phyloP scores from a whole-genome alignment of 192 early-diverging fungal genomes.

The Entomortierella beljakovae region DNA sequence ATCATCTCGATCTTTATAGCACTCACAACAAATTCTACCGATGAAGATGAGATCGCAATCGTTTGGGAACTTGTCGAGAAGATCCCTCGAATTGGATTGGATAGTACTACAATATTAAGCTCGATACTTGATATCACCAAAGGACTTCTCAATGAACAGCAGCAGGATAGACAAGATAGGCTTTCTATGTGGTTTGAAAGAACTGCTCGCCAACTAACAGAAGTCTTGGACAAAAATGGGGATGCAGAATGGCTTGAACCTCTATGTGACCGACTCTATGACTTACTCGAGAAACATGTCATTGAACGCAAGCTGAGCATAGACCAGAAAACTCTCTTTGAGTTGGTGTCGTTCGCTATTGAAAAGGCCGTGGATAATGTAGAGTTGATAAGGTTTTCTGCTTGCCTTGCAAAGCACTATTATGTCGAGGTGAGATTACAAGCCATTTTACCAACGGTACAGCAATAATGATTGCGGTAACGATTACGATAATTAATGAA shows the following conservation, averaged over 20 bases:
- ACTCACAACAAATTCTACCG: constrained; percentile 5
- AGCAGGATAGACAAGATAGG: constrained; percentile 26
- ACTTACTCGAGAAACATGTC: constrained; percentile 38
- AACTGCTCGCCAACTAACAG: constrained; percentile 27
- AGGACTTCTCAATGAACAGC: constrained; percentile 2
- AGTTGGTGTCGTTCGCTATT: constrained; percentile 48
- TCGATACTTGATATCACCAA: constrained; percentile 31
- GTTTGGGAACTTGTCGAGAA: constrained; percentile 27
- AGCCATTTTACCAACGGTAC: background rate
- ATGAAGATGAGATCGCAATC: constrained; percentile 24
- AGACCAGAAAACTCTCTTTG: constrained; percentile 48
- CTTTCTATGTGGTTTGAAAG: constrained; percentile 40
- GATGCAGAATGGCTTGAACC: constrained; percentile 48
- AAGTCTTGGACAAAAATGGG: constrained; percentile 27
- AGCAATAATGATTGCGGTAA: background rate
- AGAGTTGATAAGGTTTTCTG: constrained; percentile 55
- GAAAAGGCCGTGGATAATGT: constrained; percentile 53
- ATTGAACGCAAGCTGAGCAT: constrained; percentile 35
- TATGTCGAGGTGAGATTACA: constrained; percentile 49
- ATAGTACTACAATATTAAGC: constrained; percentile 18
- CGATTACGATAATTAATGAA: background rate
- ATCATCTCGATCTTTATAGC: constrained; percentile 29
- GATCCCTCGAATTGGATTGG: constrained; percentile 34
- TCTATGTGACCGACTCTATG: constrained; percentile 38
- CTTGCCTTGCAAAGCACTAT: constrained; percentile 41